phyloP scores from a whole-genome alignment of 257 asterid genomes.

The Solanum paucissectum region DNA sequence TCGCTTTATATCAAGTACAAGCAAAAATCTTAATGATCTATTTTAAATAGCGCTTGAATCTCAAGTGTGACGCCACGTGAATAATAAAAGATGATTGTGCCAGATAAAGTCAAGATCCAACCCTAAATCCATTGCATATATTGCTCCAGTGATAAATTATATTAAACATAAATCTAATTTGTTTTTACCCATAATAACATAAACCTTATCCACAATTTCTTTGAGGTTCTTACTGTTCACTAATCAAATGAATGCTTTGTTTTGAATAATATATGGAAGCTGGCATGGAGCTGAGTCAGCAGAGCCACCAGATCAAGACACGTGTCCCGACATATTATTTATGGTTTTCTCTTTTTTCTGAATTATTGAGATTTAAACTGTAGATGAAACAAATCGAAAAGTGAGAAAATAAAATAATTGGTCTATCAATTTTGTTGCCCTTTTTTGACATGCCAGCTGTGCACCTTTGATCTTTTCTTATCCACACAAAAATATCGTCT shows the following conservation, averaged over 20 bases:
- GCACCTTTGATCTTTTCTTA: background rate
- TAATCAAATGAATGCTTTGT: background rate
- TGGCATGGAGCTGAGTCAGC: slow-evolving; percentile 34
- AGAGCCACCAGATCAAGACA: slow-evolving; percentile 9
- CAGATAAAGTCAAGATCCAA: background rate
- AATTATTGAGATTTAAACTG: background rate
- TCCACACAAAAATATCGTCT: slow-evolving; percentile 23
- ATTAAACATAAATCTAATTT: background rate
- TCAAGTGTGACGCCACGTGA: background rate
- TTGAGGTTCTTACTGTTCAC: slow-evolving; percentile 3
- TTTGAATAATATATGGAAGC: background rate
- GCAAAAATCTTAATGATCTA: too few relatives aligned
- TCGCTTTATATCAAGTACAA: too few relatives aligned
- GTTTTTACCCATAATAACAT: background rate
- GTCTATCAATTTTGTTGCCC: slow-evolving; percentile 10
- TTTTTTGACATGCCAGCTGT: slow-evolving; percentile 3
- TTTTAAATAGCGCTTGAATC: background rate
- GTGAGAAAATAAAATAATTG: background rate
- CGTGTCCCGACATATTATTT: background rate
- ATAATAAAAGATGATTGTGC: background rate
- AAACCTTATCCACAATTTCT: slow-evolving; percentile 21
- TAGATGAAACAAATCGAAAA: background rate
- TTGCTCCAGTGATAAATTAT: background rate
- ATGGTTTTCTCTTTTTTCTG: background rate
- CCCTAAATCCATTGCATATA: background rate